A percentile compares a stretch with the other conserved stretches of the same genome.
Evolutionary conservation across 805 yeast genomes (phyloP).

Genomic region (Grigorovia jiainica): DNA sequence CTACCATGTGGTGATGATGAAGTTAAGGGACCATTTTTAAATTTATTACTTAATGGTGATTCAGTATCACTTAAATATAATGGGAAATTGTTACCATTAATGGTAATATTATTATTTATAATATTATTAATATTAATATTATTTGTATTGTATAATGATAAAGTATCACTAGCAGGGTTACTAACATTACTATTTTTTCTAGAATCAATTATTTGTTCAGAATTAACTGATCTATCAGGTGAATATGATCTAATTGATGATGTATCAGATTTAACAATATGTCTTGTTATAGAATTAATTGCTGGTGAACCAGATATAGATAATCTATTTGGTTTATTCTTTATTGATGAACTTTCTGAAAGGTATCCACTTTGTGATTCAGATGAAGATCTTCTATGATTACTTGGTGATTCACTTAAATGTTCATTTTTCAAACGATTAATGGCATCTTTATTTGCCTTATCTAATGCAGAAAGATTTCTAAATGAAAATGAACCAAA

Average conservation of each 20-base stretch:
- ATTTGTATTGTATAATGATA: background rate
- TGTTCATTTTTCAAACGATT: conserved; percentile 81
- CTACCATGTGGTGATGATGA: conserved; percentile 17
- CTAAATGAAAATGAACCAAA: conserved; percentile 92
- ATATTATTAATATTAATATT: background rate
- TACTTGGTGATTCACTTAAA: conserved; percentile 28
- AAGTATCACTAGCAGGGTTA: background rate
- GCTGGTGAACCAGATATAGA: conserved; percentile 15
- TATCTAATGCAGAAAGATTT: conserved; percentile 80
- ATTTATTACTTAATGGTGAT: conserved; percentile 15
- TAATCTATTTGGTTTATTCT: conserved; percentile 10
- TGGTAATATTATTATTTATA: background rate
- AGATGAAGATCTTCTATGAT: conserved; percentile 26
- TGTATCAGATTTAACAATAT: conserved; percentile 17
- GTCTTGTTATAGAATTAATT: conserved; percentile 8
- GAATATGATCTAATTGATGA: conserved; percentile 21
- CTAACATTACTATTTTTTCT: conserved; percentile 17
- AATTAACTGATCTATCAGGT: conserved; percentile 18
- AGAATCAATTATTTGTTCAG: conserved; percentile 11
- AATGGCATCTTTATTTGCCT: conserved; percentile 88
- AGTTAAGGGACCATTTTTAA: conserved; percentile 16
- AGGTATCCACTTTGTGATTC: conserved; percentile 31
- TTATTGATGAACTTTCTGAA: conserved; percentile 20
- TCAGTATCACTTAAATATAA: conserved; percentile 15
- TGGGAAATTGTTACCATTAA: background rate